phyloP scores from a whole-genome alignment of 352 stramenopile genomes.

The Globisporangium nodosum region DNA sequence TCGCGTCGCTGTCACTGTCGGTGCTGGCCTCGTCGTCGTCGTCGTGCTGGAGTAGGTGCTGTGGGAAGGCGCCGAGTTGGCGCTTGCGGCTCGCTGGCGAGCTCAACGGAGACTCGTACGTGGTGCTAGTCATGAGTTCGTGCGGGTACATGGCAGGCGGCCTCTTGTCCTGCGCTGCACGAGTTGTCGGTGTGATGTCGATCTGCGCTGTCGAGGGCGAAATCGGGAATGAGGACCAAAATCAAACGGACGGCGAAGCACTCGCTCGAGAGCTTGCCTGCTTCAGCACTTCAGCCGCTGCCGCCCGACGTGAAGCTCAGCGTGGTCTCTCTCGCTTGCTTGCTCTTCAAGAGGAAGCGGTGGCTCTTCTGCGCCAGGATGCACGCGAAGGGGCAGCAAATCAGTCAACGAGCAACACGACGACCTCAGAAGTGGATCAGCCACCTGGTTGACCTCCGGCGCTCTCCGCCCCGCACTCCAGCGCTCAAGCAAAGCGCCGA shows the following conservation, averaged over 20 bases:
- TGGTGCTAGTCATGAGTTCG: constrained; percentile 1
- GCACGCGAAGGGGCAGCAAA: background rate
- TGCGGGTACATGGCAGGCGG: constrained; percentile 1
- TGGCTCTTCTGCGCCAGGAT: background rate
- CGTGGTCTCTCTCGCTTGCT: background rate
- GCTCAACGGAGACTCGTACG: background rate
- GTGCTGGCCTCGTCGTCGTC: background rate
- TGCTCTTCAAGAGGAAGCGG: background rate
- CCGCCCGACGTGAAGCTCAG: no score
- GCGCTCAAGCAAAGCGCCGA: no score
- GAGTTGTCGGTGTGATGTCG: background rate
- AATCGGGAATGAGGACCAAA: background rate
- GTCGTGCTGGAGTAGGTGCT: constrained; percentile 5
- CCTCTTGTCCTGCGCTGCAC: background rate
- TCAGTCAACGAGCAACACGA: background rate
- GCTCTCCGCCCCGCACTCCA: background rate
- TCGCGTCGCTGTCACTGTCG: constrained; percentile 1
- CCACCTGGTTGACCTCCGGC: background rate
- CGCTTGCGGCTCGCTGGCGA: constrained; percentile 3
- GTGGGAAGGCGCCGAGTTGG: constrained; percentile 1
- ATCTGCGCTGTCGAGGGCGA: background rate
- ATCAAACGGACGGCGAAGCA: background rate
- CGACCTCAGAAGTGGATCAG: background rate
- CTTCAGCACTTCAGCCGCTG: no score
- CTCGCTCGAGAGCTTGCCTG: background rate